Conservation (phyloP, 345 rosid genomes). For the Bretschneidera sinensis region DNA sequence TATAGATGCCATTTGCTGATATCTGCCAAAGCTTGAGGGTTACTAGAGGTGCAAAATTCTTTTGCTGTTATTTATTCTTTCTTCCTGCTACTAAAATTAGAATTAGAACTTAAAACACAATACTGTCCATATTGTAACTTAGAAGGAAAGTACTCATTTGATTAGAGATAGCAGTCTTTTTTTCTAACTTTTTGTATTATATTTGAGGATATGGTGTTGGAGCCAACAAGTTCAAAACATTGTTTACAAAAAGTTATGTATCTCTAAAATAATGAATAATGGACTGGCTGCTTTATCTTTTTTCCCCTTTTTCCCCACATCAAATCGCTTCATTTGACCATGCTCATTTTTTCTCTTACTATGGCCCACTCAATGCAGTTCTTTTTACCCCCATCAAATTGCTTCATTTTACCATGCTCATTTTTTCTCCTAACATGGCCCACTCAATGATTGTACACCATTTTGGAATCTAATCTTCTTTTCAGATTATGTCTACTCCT, state of each 20-base stretch:
- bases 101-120: slow-evolving; percentile 35
- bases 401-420: no score
- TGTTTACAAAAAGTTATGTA: slow-evolving; percentile 26
- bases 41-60: slow-evolving; percentile 13
- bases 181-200: background rate
- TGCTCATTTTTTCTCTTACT: background rate
- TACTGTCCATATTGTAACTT: slow-evolving; percentile 49
- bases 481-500: no score
- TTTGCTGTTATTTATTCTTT: slow-evolving; percentile 29
- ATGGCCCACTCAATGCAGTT: background rate
- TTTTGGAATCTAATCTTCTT: no score
- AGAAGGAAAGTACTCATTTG: slow-evolving; percentile 32
- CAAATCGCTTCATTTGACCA: background rate
- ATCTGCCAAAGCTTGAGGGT: slow-evolving; percentile 4
- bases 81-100: slow-evolving; percentile 20
- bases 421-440: no score
- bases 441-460: no score
- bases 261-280: slow-evolving; percentile 27
- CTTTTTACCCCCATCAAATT: no score
- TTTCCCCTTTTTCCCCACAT: background rate
- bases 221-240: background rate
- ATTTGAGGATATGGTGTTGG: slow-evolving; percentile 12
- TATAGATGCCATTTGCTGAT: background rate
- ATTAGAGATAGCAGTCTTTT: slow-evolving; percentile 22
- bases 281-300: background rate